phyloP scores from a whole-genome alignment of 139 green algal genomes.

The Monoraphidium neglectum region DNA sequence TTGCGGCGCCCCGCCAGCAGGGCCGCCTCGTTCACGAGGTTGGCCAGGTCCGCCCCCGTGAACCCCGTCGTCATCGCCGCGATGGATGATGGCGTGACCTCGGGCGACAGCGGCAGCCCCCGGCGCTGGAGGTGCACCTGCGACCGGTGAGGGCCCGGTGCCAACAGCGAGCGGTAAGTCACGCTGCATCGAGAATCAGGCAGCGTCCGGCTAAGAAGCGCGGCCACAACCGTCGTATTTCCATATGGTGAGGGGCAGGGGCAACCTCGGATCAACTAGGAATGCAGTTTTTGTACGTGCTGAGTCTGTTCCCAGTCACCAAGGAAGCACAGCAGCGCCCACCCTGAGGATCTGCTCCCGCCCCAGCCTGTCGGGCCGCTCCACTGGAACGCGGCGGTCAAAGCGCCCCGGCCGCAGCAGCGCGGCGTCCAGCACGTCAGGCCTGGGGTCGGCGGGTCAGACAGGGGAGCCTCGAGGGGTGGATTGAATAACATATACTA shows the following conservation, averaged over 20 bases:
- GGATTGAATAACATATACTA: too few species aligned
- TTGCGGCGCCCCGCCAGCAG: constrained; percentile 58
- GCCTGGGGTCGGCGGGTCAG: constrained; percentile 66
- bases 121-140: constrained; percentile 63
- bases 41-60: constrained; percentile 79
- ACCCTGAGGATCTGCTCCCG: constrained; percentile 72
- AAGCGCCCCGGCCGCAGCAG: constrained; percentile 85
- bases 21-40: constrained; percentile 71
- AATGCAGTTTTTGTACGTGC: too few species aligned
- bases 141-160: constrained; percentile 11
- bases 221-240: too few species aligned
- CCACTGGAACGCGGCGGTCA: constrained; percentile 78
- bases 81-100: constrained; percentile 38
- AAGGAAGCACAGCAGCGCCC: not conserved
- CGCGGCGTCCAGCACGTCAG: constrained; percentile 86
- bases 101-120: constrained; percentile 51
- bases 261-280: too few species aligned
- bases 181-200: too few species aligned
- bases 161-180: not conserved
- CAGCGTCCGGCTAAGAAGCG: too few species aligned
- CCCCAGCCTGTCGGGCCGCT: constrained; percentile 74
- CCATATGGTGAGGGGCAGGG: too few species aligned
- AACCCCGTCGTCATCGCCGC: constrained; percentile 69
- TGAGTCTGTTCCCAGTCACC: too few species aligned
- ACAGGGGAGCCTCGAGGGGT: too few species aligned